Evolutionary conservation across 2,329 filamentous ascomycete species (phyloP).

Genomic region (Cladosporium sphaerospermum): DNA sequence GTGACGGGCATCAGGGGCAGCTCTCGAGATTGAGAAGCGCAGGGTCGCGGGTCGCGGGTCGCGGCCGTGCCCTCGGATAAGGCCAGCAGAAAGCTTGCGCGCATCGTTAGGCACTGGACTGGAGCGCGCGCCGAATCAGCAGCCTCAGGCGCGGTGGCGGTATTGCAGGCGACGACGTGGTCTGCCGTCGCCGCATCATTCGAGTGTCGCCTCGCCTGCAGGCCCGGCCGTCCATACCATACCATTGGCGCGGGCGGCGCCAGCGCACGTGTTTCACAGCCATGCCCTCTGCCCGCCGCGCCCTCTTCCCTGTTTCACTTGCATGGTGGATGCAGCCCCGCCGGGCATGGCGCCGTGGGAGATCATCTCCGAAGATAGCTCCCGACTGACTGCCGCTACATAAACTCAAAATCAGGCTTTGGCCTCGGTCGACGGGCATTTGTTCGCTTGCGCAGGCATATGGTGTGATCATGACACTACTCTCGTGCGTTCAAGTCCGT

Average conservation of each 20-base stretch:
- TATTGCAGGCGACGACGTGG: not conserved
- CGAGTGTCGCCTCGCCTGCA: not conserved
- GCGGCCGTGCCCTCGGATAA: not conserved
- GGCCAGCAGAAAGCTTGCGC: not conserved
- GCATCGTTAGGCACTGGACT: not conserved
- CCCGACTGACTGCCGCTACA: not conserved
- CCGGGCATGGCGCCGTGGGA: not conserved
- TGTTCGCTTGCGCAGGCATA: not conserved
- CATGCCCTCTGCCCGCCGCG: not conserved
- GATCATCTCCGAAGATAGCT: constrained; percentile 12
- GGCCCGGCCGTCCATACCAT: not conserved
- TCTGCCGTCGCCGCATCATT: not conserved
- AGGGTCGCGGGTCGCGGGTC: not conserved
- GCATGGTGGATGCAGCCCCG: not conserved
- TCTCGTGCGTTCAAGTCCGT: too few species aligned
- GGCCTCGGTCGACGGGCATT: too few species aligned
- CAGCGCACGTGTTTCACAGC: constrained; percentile 5
- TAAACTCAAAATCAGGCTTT: not conserved
- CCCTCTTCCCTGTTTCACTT: constrained; percentile 7
- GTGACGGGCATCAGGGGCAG: constrained; percentile 5
- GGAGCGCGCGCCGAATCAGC: too few species aligned
- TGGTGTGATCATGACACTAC: too few species aligned
- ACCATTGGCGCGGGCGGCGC: not conserved
- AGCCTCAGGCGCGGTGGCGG: too few species aligned
- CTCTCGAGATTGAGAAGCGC: not conserved